A percentile compares a stretch with the other conserved stretches of the same genome.
phyloP scores from a whole-genome alignment of 83 land plant genomes.

The Picea abies region DNA sequence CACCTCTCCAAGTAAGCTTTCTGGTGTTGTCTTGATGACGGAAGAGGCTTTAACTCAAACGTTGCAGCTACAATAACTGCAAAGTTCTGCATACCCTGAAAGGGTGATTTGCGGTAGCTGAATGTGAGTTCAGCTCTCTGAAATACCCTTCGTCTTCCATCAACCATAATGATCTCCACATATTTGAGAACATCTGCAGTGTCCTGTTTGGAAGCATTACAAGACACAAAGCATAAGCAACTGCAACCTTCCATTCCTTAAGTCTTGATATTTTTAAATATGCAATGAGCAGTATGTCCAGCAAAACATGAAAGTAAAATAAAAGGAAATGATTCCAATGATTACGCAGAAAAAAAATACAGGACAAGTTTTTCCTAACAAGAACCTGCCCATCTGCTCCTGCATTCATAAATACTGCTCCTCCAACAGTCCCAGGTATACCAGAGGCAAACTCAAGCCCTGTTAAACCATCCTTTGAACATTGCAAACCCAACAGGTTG shows the following conservation, averaged over 20 bases:
- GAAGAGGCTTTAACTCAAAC: slow-evolving; percentile 36
- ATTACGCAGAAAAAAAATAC: background rate
- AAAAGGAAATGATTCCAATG: background rate
- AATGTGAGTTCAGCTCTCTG: slow-evolving; percentile 36
- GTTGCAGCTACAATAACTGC: slow-evolving; percentile 68
- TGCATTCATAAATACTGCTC: slow-evolving; percentile 82
- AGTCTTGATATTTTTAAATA: background rate
- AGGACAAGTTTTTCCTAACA: background rate
- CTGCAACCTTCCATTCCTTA: background rate
- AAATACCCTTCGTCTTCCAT: slow-evolving; percentile 30
- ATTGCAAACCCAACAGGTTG: slow-evolving; percentile 56
- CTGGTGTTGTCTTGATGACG: slow-evolving; percentile 31
- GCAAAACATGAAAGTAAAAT: background rate
- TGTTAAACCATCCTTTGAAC: slow-evolving; percentile 52
- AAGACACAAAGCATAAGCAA: background rate
- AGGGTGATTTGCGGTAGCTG: slow-evolving; percentile 69
- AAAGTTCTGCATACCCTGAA: slow-evolving; percentile 50
- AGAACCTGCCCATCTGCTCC: slow-evolving; percentile 79
- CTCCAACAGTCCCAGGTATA: slow-evolving; percentile 84
- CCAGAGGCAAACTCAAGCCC: slow-evolving; percentile 88
- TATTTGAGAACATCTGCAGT: slow-evolving; percentile 54
- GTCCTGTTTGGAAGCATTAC: slow-evolving; percentile 34
- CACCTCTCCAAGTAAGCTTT: slow-evolving; percentile 51
- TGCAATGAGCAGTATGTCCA: background rate
- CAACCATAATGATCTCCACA: slow-evolving; percentile 54